Conservation (phyloP, 2,329 filamentous ascomycete genomes). For the Trichoderma endophyticum region DNA sequence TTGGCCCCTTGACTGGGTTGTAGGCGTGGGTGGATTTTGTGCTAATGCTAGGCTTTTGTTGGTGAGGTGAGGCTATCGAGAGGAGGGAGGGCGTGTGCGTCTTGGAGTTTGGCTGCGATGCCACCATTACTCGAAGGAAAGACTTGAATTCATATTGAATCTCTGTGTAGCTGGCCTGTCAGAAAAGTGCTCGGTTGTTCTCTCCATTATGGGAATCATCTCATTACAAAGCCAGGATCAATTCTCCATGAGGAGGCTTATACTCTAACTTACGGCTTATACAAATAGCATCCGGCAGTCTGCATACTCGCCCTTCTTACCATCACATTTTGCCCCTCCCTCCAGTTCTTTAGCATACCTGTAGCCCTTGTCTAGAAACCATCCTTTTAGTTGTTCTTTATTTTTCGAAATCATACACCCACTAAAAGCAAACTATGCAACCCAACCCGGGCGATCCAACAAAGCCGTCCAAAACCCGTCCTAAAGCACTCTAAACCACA, state of each 20-base stretch:
- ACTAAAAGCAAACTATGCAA: not conserved
- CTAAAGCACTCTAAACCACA: not conserved
- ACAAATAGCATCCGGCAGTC: not conserved
- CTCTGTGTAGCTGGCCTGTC: fast-evolving
- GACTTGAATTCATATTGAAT: not conserved
- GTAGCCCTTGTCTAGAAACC: not conserved
- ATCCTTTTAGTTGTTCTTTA: not conserved
- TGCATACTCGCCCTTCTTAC: not conserved
- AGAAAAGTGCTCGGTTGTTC: not conserved
- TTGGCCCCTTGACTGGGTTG: not conserved
- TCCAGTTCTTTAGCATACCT: not conserved
- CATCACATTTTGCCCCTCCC: not conserved
- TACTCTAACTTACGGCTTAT: not conserved
- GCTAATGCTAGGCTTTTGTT: not conserved
- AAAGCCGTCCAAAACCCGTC: not conserved
- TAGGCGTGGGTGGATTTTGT: not conserved
- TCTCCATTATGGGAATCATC: not conserved
- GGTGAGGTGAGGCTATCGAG: not conserved
- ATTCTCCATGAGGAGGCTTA: not conserved
- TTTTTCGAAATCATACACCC: constrained; percentile 5
- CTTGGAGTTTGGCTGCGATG: not conserved
- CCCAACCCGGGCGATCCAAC: not conserved
- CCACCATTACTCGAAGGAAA: not conserved
- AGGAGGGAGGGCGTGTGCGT: constrained; percentile 5
- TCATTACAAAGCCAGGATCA: not conserved